Conservation (phyloP, 176 grass and related monocot genomes). For the Triticum monococcum region DNA sequence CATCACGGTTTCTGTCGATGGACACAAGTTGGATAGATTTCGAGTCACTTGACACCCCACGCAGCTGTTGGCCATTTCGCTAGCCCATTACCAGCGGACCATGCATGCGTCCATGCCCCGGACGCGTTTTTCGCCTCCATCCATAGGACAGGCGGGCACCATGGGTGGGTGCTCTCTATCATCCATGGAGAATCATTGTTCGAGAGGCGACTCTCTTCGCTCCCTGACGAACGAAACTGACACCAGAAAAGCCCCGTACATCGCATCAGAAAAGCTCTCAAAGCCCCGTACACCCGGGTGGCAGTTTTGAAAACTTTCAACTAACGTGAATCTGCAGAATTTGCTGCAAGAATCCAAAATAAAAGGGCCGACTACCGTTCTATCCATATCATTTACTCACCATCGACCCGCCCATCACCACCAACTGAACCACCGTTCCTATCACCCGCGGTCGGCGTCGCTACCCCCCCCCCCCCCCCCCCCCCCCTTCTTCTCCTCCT, state of each 20-base stretch:
- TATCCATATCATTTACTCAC: no score
- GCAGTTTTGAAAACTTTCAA: no score
- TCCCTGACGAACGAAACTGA: background rate
- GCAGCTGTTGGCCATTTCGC: background rate
- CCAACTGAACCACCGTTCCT: no score
- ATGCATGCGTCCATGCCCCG: background rate
- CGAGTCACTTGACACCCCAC: constrained; percentile 36
- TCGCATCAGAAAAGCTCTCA: background rate
- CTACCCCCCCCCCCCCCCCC: no score
- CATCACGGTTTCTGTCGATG: background rate
- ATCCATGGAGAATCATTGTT: background rate
- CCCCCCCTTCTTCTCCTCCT: no score
- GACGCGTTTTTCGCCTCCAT: background rate
- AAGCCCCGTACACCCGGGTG: background rate
- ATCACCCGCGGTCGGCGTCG: no score
- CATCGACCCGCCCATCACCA: no score
- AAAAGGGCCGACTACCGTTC: no score
- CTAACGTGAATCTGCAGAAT: no score
- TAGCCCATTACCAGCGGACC: background rate
- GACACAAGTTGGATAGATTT: constrained; percentile 1
- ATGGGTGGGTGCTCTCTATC: background rate
- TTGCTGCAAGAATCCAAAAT: no score
- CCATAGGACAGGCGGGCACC: background rate
- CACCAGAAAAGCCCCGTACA: background rate
- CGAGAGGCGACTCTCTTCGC: background rate